These are phyloP conservation scores for Calonectria multiphialidica DNA, from an alignment of 2,329 filamentous ascomycete species.

Conservation along the genomic window DNA sequence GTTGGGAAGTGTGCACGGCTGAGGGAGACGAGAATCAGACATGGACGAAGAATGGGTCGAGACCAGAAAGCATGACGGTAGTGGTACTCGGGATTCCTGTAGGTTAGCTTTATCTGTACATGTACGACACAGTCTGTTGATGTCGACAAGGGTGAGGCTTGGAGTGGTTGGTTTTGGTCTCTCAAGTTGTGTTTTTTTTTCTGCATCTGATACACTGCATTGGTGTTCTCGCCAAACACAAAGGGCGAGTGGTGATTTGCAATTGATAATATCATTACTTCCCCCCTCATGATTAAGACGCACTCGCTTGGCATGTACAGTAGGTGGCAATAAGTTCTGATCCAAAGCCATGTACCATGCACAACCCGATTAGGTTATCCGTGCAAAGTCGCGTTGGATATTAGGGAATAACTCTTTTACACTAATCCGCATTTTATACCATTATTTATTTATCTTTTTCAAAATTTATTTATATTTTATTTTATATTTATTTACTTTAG, in stretches of 20 bases:
- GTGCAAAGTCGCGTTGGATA: too few species aligned
- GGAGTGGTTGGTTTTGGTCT: background rate
- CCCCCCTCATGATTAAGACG: background rate
- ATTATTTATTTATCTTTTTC: too few species aligned
- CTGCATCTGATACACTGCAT: background rate
- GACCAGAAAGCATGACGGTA: background rate
- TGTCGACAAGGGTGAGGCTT: background rate
- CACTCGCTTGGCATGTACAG: background rate
- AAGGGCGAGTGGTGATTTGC: background rate
- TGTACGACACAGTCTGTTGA: slow-evolving; percentile 11
- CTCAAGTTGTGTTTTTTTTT: background rate
- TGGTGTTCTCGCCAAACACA: background rate
- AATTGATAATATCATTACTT: background rate
- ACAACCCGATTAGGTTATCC: too few species aligned
- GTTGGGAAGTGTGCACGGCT: background rate
- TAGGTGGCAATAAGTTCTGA: too few species aligned
- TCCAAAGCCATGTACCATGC: too few species aligned
- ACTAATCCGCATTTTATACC: too few species aligned
- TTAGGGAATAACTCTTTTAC: too few species aligned
- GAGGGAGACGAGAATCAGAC: background rate
- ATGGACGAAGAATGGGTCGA: background rate
- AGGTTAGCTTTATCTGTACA: slow-evolving; percentile 17
- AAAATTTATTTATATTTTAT: too few species aligned
- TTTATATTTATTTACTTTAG: too few species aligned
- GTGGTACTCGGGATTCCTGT: slow-evolving; percentile 9